These are phyloP conservation scores for Emmonsia crescens DNA, from an alignment of 2,329 filamentous ascomycete genomes.

Conservation along the genomic window DNA sequence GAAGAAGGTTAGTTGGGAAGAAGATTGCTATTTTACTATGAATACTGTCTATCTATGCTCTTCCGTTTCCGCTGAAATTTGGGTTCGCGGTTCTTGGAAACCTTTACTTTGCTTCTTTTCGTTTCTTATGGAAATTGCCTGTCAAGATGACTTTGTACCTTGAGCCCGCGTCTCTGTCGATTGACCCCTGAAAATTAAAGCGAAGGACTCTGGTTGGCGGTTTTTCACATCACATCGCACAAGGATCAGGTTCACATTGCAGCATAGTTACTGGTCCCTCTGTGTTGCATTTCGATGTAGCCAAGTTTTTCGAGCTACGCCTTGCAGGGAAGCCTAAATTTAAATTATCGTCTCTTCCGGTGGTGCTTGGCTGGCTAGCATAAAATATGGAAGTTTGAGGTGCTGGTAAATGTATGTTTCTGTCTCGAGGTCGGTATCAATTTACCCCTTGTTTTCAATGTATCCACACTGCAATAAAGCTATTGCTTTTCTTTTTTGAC, in stretches of 20 bases:
- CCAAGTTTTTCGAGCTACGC: neutral
- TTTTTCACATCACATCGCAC: neutral
- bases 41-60: neutral
- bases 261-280: neutral
- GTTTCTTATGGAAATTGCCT: neutral
- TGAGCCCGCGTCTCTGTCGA: neutral
- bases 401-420: neutral
- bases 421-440: neutral
- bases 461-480: too few species aligned
- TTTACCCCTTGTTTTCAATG: neutral
- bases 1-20: neutral
- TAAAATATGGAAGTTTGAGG: too few species aligned
- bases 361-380: neutral
- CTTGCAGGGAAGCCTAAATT: neutral
- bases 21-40: neutral
- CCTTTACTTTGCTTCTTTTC: neutral
- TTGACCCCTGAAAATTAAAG: neutral
- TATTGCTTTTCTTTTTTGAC: too few species aligned
- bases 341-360: neutral
- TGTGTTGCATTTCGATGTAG: neutral
- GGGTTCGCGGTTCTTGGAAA: neutral
- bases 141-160: neutral
- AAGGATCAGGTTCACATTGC: neutral
- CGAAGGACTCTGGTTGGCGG: neutral
- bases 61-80: neutral